Evolutionary conservation across 306 rosid species (phyloP).

Genomic region (Fagus sylvatica): DNA sequence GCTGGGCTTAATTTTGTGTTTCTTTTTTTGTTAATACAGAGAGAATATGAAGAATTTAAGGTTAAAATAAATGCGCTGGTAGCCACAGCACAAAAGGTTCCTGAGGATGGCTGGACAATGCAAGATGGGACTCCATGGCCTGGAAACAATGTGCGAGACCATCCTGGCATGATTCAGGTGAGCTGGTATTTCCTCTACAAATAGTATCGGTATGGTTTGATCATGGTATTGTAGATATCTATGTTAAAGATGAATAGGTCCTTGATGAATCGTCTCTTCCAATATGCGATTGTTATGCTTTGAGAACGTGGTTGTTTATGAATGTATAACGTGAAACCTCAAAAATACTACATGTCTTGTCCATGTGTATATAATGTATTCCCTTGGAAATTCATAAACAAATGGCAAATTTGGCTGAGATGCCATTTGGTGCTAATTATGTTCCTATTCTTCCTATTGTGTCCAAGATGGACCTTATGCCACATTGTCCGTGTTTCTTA

Average conservation of each 20-base stretch:
- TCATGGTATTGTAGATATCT: neutral
- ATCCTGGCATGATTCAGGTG: slow-evolving; percentile 99
- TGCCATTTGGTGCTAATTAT: neutral
- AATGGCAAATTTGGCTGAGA: neutral
- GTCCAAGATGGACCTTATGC: neutral
- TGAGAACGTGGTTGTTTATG: neutral
- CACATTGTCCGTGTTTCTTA: neutral
- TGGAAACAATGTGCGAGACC: slow-evolving; percentile 92
- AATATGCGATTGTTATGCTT: neutral
- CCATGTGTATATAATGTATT: neutral
- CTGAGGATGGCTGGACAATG: slow-evolving; percentile 99
- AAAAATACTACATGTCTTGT: neutral
- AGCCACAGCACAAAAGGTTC: slow-evolving; percentile 88
- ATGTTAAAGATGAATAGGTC: neutral
- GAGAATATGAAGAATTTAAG: slow-evolving; percentile 95
- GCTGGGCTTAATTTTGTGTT: neutral
- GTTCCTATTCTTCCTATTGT: neutral
- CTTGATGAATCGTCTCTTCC: neutral
- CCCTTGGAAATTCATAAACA: neutral
- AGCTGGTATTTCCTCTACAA: slow-evolving; percentile 20
- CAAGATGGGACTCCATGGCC: slow-evolving; percentile 99
- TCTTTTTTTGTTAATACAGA: slow-evolving; percentile 42
- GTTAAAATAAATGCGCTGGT: slow-evolving; percentile 85
- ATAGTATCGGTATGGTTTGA: neutral
- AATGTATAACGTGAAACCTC: neutral